Conservation (phyloP, 1,139 yeast species). For the Blastobotrys indianensis region DNA sequence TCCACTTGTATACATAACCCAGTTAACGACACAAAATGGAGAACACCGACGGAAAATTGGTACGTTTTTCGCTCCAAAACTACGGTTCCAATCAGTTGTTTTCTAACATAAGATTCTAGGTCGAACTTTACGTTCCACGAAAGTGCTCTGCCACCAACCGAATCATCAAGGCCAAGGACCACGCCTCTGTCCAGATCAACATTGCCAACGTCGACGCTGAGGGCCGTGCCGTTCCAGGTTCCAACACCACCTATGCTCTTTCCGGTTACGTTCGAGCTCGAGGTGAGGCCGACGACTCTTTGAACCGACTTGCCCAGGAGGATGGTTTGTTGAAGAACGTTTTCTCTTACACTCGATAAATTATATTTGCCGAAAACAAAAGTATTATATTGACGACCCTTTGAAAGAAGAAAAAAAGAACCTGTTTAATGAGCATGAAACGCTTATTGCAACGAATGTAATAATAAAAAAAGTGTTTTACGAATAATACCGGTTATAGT, state of each 20-base stretch:
- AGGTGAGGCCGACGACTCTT: conserved; percentile 97
- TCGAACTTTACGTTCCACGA: conserved; percentile 99
- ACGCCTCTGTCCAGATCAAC: conserved; percentile 95
- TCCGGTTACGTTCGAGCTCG: conserved; percentile 89
- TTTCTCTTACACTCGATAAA: conserved; percentile 98
- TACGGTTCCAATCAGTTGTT: neutral
- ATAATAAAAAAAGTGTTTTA: neutral
- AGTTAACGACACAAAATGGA: conserved; percentile 8
- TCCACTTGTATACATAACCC: neutral
- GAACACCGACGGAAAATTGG: conserved; percentile 10
- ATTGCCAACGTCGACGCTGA: conserved; percentile 85
- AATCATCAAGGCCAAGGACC: conserved; percentile 99
- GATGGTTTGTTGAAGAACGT: conserved; percentile 98
- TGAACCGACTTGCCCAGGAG: conserved; percentile 98
- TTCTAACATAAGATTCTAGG: conserved; percentile 41
- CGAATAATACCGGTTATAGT: conserved; percentile 6
- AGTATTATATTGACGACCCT: neutral
- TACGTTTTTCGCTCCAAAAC: neutral
- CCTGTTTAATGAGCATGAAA: neutral
- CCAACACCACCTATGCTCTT: conserved; percentile 91
- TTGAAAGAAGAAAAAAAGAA: neutral
- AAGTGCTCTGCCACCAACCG: conserved; percentile 99
- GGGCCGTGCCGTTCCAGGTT: conserved; percentile 93
- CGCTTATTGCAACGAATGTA: neutral
- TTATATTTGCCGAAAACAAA: neutral